Evolutionary conservation across 805 yeast genomes (phyloP).

Genomic region (Saturnispora silvae): DNA sequence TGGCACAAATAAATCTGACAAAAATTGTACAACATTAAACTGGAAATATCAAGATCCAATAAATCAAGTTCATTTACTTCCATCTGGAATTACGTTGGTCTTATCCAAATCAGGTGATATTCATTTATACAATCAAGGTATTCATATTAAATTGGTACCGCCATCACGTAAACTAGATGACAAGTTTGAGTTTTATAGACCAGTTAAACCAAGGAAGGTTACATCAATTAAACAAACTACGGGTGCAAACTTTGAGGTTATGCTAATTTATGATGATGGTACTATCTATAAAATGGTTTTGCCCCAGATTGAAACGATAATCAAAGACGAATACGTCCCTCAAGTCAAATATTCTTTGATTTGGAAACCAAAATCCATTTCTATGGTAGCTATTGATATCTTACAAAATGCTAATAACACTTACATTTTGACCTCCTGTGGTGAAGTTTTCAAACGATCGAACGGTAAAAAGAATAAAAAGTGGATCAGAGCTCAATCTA

Average conservation of each 20-base stretch:
- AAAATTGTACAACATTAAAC: slow-evolving; percentile 26
- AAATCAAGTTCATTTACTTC: slow-evolving; percentile 46
- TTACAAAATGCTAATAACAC: too few relatives aligned
- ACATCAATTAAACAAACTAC: too few relatives aligned
- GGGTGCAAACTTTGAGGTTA: too few relatives aligned
- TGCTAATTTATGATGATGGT: slow-evolving; percentile 50
- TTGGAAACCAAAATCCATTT: slow-evolving; percentile 57
- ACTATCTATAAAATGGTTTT: slow-evolving; percentile 34
- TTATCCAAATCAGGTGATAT: slow-evolving; percentile 48
- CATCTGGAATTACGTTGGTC: slow-evolving; percentile 62
- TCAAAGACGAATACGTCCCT: slow-evolving; percentile 30
- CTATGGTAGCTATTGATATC: slow-evolving; percentile 49
- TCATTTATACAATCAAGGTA: slow-evolving; percentile 48
- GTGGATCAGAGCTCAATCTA: too few relatives aligned
- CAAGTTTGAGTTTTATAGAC: too few relatives aligned
- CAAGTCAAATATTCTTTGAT: slow-evolving; percentile 34
- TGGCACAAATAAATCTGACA: slow-evolving; percentile 35
- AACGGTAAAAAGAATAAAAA: too few relatives aligned
- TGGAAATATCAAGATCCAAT: slow-evolving; percentile 39
- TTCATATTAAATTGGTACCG: slow-evolving; percentile 43
- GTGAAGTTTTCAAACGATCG: too few relatives aligned
- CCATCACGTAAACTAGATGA: too few relatives aligned
- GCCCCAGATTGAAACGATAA: slow-evolving; percentile 19
- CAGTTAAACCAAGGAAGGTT: too few relatives aligned
- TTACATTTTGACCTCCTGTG: too few relatives aligned